Percentiles rank a stretch among this genome's conserved stretches.
Evolutionary conservation across 192 early-diverging fungal genomes (phyloP).

Genomic region (Gaertneriomyces semiglobifer): DNA sequence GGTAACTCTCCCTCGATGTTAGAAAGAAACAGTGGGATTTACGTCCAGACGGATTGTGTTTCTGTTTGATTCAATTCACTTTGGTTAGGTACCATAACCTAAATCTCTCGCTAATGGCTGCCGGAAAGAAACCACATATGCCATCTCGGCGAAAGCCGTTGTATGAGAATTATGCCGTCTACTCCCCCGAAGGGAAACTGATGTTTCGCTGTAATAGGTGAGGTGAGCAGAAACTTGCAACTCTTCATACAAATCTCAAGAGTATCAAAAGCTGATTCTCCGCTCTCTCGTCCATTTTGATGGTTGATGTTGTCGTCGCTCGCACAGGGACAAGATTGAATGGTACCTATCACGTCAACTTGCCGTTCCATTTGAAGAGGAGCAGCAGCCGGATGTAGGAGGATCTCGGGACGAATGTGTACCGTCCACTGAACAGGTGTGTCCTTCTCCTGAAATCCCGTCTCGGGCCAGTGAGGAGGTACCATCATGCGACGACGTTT

Average conservation of each 20-base stretch:
- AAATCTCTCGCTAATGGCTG: too few relatives aligned
- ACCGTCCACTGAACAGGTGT: not conserved
- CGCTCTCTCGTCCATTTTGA: too few relatives aligned
- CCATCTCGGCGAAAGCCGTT: conserved; percentile 10
- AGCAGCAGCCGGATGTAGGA: not conserved
- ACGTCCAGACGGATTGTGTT: too few relatives aligned
- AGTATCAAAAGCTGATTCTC: not conserved
- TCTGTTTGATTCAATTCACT: too few relatives aligned
- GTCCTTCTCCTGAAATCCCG: not conserved
- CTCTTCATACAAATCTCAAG: not conserved
- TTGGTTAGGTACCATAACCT: too few relatives aligned
- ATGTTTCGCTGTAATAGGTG: conserved; percentile 22
- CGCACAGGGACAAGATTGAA: conserved; percentile 20
- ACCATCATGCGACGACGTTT: too few relatives aligned
- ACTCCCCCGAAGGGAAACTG: conserved; percentile 3
- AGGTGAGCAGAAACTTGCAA: not conserved
- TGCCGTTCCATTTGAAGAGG: not conserved
- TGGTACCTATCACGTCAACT: conserved; percentile 21
- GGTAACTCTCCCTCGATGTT: too few relatives aligned
- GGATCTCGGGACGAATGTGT: too few relatives aligned
- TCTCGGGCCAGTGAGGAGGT: not conserved
- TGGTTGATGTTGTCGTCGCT: not conserved
- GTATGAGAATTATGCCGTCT: conserved; percentile 27
- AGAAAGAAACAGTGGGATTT: too few relatives aligned
- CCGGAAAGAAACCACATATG: not conserved